These are phyloP conservation scores for Pythium apleroticum DNA, from an alignment of 352 stramenopile species.

Conservation along the genomic window DNA sequence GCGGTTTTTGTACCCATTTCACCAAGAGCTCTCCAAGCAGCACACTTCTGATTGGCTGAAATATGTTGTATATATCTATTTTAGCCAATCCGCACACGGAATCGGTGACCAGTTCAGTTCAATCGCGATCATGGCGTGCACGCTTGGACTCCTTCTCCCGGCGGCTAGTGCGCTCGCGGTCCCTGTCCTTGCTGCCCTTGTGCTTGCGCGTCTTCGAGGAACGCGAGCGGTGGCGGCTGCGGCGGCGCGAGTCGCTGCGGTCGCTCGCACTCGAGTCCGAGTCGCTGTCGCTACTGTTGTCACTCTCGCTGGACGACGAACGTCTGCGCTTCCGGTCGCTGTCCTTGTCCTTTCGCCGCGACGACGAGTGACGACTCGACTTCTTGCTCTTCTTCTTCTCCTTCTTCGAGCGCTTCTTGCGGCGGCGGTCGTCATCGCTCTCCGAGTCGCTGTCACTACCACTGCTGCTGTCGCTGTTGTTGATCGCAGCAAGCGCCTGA, in stretches of 20 bases:
- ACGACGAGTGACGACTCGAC: conserved; percentile 19
- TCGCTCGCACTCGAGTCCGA: conserved; percentile 21
- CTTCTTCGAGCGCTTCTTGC: conserved; percentile 36
- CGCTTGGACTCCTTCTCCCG: conserved; percentile 45
- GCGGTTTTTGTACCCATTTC: conserved; percentile 24
- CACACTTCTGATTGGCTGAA: conserved; percentile 15
- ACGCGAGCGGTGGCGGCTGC: conserved; percentile 19
- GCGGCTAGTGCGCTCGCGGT: conserved; percentile 6
- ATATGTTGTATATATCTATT: neutral
- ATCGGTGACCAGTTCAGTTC: neutral
- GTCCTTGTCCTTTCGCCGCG: conserved; percentile 23
- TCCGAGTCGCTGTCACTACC: conserved; percentile 33
- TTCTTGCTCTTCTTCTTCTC: conserved; percentile 50
- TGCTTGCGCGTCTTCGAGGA: conserved; percentile 31
- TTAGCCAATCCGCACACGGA: conserved; percentile 15
- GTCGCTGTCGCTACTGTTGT: conserved; percentile 24
- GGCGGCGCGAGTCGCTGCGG: conserved; percentile 13
- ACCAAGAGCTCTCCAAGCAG: conserved; percentile 13
- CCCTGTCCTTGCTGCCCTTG: conserved; percentile 16
- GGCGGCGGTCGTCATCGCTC: conserved; percentile 16
- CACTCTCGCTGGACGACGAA: conserved; percentile 12
- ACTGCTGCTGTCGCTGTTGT: conserved; percentile 35
- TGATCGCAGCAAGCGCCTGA: conserved; percentile 67
- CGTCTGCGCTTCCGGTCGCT: conserved; percentile 24
- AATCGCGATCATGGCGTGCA: conserved; percentile 34